phyloP scores from a whole-genome alignment of 805 yeast species.

The Candida xyloterini region DNA sequence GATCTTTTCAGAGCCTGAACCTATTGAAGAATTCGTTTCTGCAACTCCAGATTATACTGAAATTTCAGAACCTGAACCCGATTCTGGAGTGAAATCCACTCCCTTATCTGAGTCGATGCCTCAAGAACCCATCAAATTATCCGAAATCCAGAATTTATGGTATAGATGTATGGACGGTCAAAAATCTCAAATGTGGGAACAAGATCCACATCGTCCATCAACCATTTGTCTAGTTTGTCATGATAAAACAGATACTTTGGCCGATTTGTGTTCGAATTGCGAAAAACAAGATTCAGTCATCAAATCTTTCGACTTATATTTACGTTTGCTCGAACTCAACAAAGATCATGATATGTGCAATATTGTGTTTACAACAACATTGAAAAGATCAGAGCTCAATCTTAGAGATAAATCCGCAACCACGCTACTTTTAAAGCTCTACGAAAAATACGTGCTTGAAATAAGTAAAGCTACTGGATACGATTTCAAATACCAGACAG shows the following conservation, averaged over 20 bases:
- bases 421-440: conserved; percentile 23
- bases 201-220: conserved; percentile 2
- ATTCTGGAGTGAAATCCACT: neutral
- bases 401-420: conserved; percentile 23
- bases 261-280: conserved; percentile 27
- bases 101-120: neutral
- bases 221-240: conserved; percentile 17
- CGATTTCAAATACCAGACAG: conserved; percentile 26
- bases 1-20: conserved; percentile 1
- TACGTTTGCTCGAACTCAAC: conserved; percentile 26
- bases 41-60: conserved; percentile 2
- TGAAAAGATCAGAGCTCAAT: conserved; percentile 19
- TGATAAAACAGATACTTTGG: conserved; percentile 3
- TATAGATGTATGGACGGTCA: conserved; percentile 3
- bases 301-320: conserved; percentile 24
- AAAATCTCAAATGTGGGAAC: conserved; percentile 1
- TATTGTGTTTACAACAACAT: conserved; percentile 22
- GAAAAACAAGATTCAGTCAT: conserved; percentile 24
- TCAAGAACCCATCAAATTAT: neutral
- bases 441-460: conserved; percentile 30
- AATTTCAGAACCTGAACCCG: neutral
- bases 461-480: conserved; percentile 30
- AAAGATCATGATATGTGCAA: conserved; percentile 25
- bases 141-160: neutral
- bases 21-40: neutral